These are phyloP conservation scores for Wickerhamiella bombiphila DNA, from an alignment of 805 yeast genomes.

Conservation along the genomic window DNA sequence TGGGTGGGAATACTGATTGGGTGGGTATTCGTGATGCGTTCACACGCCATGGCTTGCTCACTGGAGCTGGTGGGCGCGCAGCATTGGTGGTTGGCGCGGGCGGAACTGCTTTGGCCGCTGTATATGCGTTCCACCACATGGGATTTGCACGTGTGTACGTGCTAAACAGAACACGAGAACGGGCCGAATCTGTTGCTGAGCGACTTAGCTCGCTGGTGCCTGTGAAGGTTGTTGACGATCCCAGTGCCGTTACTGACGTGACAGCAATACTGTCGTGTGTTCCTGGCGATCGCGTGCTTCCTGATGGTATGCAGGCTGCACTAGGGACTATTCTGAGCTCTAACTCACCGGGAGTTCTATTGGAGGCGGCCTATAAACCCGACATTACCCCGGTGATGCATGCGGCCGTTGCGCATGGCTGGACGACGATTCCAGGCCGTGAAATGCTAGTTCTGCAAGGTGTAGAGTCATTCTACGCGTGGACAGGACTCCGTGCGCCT, in stretches of 20 bases:
- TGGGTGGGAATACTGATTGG: slow-evolving; percentile 95
- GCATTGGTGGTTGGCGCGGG: slow-evolving; percentile 94
- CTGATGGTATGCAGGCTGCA: slow-evolving; percentile 5
- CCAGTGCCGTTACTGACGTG: slow-evolving; percentile 27
- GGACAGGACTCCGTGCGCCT: slow-evolving; percentile 34
- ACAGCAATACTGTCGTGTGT: slow-evolving; percentile 25
- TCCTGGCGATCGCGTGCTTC: slow-evolving; percentile 14
- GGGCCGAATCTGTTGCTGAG: slow-evolving; percentile 42
- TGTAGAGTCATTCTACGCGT: slow-evolving; percentile 64
- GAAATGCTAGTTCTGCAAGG: slow-evolving; percentile 93
- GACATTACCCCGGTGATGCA: slow-evolving; percentile 73
- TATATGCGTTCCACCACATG: slow-evolving; percentile 63
- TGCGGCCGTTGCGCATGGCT: slow-evolving; percentile 47
- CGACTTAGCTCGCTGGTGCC: slow-evolving; percentile 38
- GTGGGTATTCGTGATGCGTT: slow-evolving; percentile 67
- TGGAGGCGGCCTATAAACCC: slow-evolving; percentile 95
- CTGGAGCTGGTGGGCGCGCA: slow-evolving; percentile 20
- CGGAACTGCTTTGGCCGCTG: slow-evolving; percentile 93
- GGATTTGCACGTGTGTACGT: slow-evolving; percentile 69
- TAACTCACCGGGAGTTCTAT: slow-evolving; percentile 37
- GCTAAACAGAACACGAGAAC: slow-evolving; percentile 63
- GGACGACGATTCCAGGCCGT: slow-evolving; percentile 83
- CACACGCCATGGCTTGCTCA: slow-evolving; percentile 39
- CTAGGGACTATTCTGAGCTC: slow-evolving; percentile 16
- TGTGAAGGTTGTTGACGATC: slow-evolving; percentile 39